Percentiles rank a stretch among this genome's conserved stretches.
phyloP scores from a whole-genome alignment of 768 basidiomycete species.

The Hortiboletus flavorubellus region DNA sequence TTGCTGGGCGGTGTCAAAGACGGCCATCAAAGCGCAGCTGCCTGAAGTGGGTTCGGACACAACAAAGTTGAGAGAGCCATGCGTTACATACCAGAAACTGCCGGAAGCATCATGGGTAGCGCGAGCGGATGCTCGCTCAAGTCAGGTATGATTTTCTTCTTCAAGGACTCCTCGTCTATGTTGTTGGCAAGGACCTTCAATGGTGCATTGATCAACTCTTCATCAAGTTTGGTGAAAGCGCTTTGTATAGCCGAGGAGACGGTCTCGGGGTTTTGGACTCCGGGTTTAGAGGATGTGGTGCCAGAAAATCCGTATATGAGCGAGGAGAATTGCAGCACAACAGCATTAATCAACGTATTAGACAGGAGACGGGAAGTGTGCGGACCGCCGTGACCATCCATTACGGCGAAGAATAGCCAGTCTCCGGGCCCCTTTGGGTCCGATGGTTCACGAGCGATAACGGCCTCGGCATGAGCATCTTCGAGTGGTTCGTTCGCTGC shows the following conservation, averaged over 20 bases:
- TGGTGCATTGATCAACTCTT: slow-evolving; percentile 78
- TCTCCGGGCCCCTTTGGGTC: slow-evolving; percentile 63
- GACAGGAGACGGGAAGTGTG: slow-evolving; percentile 84
- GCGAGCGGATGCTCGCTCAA: slow-evolving; percentile 70
- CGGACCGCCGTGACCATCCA: slow-evolving; percentile 88
- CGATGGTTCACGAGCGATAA: slow-evolving; percentile 61
- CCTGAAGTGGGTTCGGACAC: slow-evolving; percentile 41
- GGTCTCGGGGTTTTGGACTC: slow-evolving; percentile 45
- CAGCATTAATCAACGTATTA: slow-evolving; percentile 78
- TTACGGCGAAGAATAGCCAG: slow-evolving; percentile 80
- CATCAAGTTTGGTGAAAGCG: slow-evolving; percentile 82
- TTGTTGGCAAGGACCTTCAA: slow-evolving; percentile 63
- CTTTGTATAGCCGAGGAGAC: slow-evolving; percentile 65
- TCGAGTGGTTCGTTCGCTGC: slow-evolving; percentile 90
- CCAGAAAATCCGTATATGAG: slow-evolving; percentile 38
- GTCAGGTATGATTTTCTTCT: slow-evolving; percentile 56
- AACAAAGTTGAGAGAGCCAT: not conserved
- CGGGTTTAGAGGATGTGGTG: slow-evolving; percentile 36
- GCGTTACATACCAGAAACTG: slow-evolving; percentile 59
- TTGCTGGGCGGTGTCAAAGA: slow-evolving; percentile 79
- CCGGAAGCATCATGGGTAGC: slow-evolving; percentile 72
- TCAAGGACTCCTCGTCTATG: slow-evolving; percentile 48
- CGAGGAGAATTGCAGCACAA: slow-evolving; percentile 68
- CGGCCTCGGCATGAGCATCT: slow-evolving; percentile 73
- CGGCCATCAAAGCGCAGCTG: slow-evolving; percentile 85